phyloP scores from a whole-genome alignment of 78 protist genomes.

The Chrysochromulina tobinii region DNA sequence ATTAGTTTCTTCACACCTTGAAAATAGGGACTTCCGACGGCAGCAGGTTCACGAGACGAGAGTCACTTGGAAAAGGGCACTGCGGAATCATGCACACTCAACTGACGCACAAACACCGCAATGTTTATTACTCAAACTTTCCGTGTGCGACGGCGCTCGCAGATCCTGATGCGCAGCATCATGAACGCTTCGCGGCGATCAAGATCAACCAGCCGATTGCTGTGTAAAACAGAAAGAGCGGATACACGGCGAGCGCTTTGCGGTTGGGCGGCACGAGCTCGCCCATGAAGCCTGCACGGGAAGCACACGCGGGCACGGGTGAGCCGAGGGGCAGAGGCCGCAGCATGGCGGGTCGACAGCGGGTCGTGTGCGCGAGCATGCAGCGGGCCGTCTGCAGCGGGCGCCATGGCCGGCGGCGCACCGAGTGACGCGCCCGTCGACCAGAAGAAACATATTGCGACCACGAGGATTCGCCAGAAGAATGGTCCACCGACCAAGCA shows the following conservation, averaged over 20 bases:
- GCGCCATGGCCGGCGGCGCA: background rate
- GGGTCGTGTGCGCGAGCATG: background rate
- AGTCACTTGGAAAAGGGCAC: too few relatives aligned
- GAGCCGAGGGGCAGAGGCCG: background rate
- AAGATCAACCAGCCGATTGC: slow-evolving; percentile 43
- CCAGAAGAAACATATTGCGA: background rate
- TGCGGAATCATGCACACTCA: too few relatives aligned
- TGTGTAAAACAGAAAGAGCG: slow-evolving; percentile 63
- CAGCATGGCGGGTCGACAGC: background rate
- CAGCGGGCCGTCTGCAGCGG: background rate
- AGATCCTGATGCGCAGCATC: too few relatives aligned
- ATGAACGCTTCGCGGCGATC: background rate
- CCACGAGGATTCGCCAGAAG: background rate
- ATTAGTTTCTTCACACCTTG: too few relatives aligned
- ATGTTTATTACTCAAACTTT: too few relatives aligned
- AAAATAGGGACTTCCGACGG: too few relatives aligned
- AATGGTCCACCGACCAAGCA: background rate
- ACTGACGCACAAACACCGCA: too few relatives aligned
- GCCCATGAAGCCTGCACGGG: slow-evolving; percentile 39
- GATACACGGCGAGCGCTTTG: slow-evolving; percentile 59
- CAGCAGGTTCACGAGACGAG: too few relatives aligned
- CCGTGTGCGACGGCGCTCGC: too few relatives aligned
- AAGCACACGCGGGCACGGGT: background rate
- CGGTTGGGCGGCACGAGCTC: slow-evolving; percentile 28
- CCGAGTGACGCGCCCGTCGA: background rate